Evolutionary conservation across 805 yeast species (phyloP).

Genomic region (Myxozyma geophila): DNA sequence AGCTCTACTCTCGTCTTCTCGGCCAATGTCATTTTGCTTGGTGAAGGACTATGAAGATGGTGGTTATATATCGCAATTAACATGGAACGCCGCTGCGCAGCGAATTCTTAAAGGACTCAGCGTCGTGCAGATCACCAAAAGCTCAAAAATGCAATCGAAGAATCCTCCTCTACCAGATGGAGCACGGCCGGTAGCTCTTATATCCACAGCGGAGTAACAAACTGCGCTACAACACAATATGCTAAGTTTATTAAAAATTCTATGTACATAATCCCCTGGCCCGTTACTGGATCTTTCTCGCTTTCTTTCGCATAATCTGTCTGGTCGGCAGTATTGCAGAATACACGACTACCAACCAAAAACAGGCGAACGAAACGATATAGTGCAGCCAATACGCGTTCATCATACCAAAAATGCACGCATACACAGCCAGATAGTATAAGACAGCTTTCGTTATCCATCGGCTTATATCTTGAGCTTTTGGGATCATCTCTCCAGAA

Average conservation of each 20-base stretch:
- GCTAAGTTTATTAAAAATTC: neutral
- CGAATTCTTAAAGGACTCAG: constrained; percentile 18
- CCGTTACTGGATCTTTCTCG: too few species aligned
- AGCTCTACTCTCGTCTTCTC: constrained; percentile 20
- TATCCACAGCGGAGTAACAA: neutral
- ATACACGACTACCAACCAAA: constrained; percentile 36
- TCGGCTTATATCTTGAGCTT: constrained; percentile 40
- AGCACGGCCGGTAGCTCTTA: constrained; percentile 3
- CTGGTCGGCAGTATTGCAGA: too few species aligned
- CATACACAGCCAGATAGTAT: constrained; percentile 61
- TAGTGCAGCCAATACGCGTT: constrained; percentile 87
- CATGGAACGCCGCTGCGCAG: constrained; percentile 33
- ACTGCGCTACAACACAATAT: neutral
- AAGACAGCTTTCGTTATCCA: constrained; percentile 49
- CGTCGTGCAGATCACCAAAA: constrained; percentile 9
- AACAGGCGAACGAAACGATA: constrained; percentile 60
- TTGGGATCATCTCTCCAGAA: constrained; percentile 55
- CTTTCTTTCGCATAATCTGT: too few species aligned
- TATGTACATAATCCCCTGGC: neutral
- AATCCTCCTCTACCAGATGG: neutral
- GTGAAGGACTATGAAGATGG: constrained; percentile 22
- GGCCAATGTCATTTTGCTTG: constrained; percentile 28
- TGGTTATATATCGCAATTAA: constrained; percentile 28
- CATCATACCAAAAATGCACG: constrained; percentile 74
- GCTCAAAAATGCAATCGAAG: neutral